Base-by-base conservation (phyloP, 2,329 filamentous ascomycete species). In the Neonectria sp. region DNA sequence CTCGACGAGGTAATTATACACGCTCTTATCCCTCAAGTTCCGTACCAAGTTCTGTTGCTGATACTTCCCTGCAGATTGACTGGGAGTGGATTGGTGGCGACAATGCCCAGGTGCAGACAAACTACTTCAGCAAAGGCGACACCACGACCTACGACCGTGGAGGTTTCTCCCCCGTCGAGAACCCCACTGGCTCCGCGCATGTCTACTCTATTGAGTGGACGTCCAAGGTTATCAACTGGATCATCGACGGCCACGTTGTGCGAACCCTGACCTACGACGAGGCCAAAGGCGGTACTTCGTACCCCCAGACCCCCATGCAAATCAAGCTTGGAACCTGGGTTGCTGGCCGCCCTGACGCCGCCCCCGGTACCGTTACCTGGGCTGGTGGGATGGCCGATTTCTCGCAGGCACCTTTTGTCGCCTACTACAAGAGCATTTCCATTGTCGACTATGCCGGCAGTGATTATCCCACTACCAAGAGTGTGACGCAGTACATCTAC, bases 21-120 rank as follows among this genome's bases (percentile, higher is more conserved):
- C 21, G 7, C 6, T 27, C 6, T 5, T 1, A 2, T 21, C 1
- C 2, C 2, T 51, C 2, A 9, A 5, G 1, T 15, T 7, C 3
- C 15, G 4, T n/a, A n/a, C n/a, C n/a, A n/a, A n/a, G n/a, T n/a
- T n/a, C n/a, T n/a, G n/a, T 12, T 29, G 24, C 64, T 73, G 49
- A 73, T 29, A 3, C 13, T 8, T 4, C 24, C 1, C 12, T 1
- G 1, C 2, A 96, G 82, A 94, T 96, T 68, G 93, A 95, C 77
- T 94, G 91, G 89, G 93, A 96, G 78, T 95, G 91, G 90, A 84
- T 96, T 27, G 93, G 94, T 55, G 90, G 89, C 53, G 86, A 91
- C 70, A 81, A 86, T 60, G 80, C 82, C n/a, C 84, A 94, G 73
- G 93, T 94, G 33, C 95, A 98, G 84, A 92, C 90, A 78, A 97